These are phyloP conservation scores for Daphne laureola DNA, from an alignment of 441 rosid species.

Conservation along the genomic window DNA sequence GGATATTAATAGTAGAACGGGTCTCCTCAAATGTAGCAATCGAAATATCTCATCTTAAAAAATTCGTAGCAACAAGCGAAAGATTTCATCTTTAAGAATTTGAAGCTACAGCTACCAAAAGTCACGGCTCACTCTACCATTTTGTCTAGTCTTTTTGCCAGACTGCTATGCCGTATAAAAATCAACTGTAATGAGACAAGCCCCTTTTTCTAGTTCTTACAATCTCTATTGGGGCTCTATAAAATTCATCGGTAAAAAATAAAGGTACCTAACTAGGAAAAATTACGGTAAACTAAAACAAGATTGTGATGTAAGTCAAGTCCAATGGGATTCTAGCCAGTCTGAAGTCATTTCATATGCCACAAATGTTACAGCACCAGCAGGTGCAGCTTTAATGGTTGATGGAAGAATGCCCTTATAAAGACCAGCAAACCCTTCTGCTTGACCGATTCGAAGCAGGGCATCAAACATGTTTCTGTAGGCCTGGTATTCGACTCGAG, in stretches of 20 bases:
- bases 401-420: conserved; percentile 95
- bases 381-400: conserved; percentile 97
- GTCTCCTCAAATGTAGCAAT: too few relatives aligned
- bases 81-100: too few relatives aligned
- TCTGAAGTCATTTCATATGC: conserved; percentile 69
- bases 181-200: conserved; percentile 6
- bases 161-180: not conserved
- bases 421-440: conserved; percentile 88
- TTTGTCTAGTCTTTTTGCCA: too few relatives aligned
- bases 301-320: conserved; percentile 19
- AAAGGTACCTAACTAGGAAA: conserved; percentile 14
- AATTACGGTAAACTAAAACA: conserved; percentile 10
- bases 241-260: conserved; percentile 19
- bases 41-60: too few relatives aligned
- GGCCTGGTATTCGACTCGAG: conserved; percentile 59
- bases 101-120: too few relatives aligned
- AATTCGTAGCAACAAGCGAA: too few relatives aligned
- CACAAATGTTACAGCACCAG: conserved; percentile 93
- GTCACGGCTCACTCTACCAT: too few relatives aligned
- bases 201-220: not conserved
- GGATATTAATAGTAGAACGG: too few relatives aligned
- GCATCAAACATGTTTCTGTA: conserved; percentile 85
- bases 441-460: conserved; percentile 37
- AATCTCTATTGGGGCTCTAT: conserved; percentile 4
- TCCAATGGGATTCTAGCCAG: conserved; percentile 61